Evolutionary conservation across 192 early-diverging fungal genomes (phyloP).

Genomic region (Mortierella claussenii): DNA sequence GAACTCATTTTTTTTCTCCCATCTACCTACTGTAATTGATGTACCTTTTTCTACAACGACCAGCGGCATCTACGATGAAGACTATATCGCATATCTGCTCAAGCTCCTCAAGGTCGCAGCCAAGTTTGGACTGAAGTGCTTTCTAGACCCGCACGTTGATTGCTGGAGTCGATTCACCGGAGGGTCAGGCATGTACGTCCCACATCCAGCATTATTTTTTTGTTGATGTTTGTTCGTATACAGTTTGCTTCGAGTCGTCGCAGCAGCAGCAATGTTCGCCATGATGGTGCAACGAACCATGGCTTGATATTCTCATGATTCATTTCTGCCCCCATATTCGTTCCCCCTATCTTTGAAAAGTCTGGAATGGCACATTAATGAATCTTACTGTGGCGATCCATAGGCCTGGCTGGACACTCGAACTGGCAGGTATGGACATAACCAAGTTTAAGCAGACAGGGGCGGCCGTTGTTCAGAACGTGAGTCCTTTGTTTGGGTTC

Average conservation of each 20-base stretch:
- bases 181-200: constrained; percentile 47
- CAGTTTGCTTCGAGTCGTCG: too few relatives aligned
- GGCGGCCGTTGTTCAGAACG: constrained; percentile 62
- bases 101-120: constrained; percentile 56
- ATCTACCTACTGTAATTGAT: too few relatives aligned
- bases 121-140: constrained; percentile 57
- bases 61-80: constrained; percentile 66
- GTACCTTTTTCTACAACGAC: background rate
- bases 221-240: constrained; percentile 13
- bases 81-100: constrained; percentile 65
- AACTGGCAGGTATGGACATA: constrained; percentile 61
- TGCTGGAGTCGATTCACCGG: constrained; percentile 54
- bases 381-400: constrained; percentile 15
- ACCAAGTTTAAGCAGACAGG: constrained; percentile 50
- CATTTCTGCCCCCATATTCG: background rate
- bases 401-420: constrained; percentile 66
- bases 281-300: too few relatives aligned
- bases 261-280: too few relatives aligned
- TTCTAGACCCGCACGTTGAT: constrained; percentile 70
- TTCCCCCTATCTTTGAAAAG: too few relatives aligned
- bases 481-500: background rate
- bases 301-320: too few relatives aligned
- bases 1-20: too few relatives aligned
- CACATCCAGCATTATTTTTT: background rate
- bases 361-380: background rate